Evolutionary conservation across 2,329 filamentous ascomycete genomes (phyloP).

Genomic region (Allantophomopsis lycopodina): DNA sequence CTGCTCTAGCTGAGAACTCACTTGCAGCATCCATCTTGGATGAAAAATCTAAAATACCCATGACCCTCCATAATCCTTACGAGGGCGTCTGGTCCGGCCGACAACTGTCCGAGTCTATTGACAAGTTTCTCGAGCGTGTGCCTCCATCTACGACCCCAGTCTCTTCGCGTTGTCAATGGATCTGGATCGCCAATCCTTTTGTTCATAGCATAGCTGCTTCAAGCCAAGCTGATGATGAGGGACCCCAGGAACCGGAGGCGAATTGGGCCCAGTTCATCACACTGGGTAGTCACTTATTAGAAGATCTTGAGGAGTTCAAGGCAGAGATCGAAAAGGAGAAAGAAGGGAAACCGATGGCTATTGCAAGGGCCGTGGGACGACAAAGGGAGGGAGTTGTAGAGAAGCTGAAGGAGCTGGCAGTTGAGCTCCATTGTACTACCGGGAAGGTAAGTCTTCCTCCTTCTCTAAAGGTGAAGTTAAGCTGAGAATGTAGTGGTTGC

Average conservation of each 20-base stretch:
- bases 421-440: slow-evolving; percentile 37
- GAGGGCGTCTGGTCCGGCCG: slow-evolving; percentile 37
- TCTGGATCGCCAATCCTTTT: slow-evolving; percentile 58
- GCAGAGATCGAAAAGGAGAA: slow-evolving; percentile 32
- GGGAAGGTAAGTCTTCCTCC: slow-evolving; percentile 42
- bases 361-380: slow-evolving; percentile 9
- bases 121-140: slow-evolving; percentile 53
- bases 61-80: slow-evolving; percentile 40
- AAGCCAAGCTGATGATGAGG: slow-evolving; percentile 5
- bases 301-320: slow-evolving; percentile 22
- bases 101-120: slow-evolving; percentile 48
- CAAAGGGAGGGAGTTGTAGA: slow-evolving; percentile 29
- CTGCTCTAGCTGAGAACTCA: slow-evolving; percentile 18
- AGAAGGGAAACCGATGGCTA: slow-evolving; percentile 4
- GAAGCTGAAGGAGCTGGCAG: slow-evolving; percentile 48
- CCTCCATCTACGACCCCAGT: slow-evolving; percentile 48
- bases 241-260: slow-evolving; percentile 9
- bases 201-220: slow-evolving; percentile 13
- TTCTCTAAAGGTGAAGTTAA: not conserved
- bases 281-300: slow-evolving; percentile 13
- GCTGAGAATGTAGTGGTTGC: slow-evolving; percentile 47
- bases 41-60: not conserved
- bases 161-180: slow-evolving; percentile 42
- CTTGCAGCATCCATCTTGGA: slow-evolving; percentile 2
- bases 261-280: slow-evolving; percentile 9